Base-by-base conservation (phyloP, 2,329 filamentous ascomycete species). In the Magnaporthiopsis incrustans region DNA sequence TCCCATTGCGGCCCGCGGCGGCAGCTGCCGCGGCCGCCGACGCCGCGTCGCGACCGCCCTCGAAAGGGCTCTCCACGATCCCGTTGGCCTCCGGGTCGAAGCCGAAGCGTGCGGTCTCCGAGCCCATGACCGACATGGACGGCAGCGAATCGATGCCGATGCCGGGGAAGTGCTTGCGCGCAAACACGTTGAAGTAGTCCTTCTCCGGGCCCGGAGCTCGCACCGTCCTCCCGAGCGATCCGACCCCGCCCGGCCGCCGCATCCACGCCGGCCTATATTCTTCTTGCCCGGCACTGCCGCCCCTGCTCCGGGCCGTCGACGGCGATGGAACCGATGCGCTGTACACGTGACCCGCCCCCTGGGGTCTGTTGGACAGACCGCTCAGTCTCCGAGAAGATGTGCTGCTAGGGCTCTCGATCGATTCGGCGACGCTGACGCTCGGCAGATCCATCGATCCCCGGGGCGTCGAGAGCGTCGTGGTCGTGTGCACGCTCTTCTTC, bases 231-330 rank as follows among this genome's bases (percentile, higher is more conserved):
- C 82, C 83, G 74, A 98, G 84, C 0, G 91, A 92, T 10, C 94
- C 94, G 1, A 98, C 91, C 18, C 92, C 94, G 26, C 94, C 94
- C 2, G 94, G 92, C 1, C 91, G 90, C 57, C 88, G 85, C 75
- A 97, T 88, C 79, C 90, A 89, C 5, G 80, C 79, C 2, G 85
- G 80, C 27, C 77, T 72, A 15, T 68, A 66, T 60, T 82, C 79
- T 4, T 73, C 72, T 57, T 59, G 65, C 63, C 71, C 72, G 35
- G 75, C 76, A 67, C 77, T 80, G 59, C 72, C 73, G 32, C 74
- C 70, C 26, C 75, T 73, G 63, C 74, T 76, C 22, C 76, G 74
- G 6, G 73, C 73, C 30, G 30, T 30, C 2, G 76, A 76, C 4
- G 73, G 64, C 4, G 65, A 67, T 6, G 75, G 69, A 12, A 73